Evolutionary conservation across 1,284 basidiomycete genomes (phyloP).

Genomic region (Irpex sp.): DNA sequence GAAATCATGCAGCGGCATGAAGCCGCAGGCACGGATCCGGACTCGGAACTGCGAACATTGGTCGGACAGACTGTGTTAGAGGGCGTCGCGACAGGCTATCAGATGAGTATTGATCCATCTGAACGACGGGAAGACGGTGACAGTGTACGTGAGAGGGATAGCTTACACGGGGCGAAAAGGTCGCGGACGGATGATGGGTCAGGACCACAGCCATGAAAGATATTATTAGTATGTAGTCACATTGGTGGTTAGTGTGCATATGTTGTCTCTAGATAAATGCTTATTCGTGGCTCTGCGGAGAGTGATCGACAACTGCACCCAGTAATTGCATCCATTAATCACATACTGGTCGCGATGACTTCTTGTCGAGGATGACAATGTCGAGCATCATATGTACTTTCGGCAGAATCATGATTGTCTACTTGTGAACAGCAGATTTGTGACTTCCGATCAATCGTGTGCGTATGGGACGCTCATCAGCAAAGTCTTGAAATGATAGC

Average conservation of each 20-base stretch:
- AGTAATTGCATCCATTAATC: background rate
- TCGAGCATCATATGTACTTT: no score
- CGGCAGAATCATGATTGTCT: background rate
- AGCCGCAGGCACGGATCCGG: constrained; percentile 55
- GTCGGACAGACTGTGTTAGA: constrained; percentile 58
- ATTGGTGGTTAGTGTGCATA: no score
- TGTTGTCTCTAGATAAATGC: no score
- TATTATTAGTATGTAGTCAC: background rate
- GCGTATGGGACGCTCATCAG: background rate
- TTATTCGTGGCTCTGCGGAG: background rate
- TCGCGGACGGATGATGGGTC: constrained; percentile 22
- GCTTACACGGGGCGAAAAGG: constrained; percentile 24
- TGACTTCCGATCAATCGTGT: background rate
- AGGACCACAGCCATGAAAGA: background rate
- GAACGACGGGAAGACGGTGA: constrained; percentile 11
- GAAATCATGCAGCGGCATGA: constrained; percentile 64
- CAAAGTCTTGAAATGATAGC: background rate
- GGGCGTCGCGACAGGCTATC: constrained; percentile 54
- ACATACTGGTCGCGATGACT: background rate
- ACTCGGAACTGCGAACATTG: constrained; percentile 48
- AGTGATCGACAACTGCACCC: background rate
- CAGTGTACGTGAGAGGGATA: constrained; percentile 12
- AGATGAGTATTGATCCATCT: constrained; percentile 31
- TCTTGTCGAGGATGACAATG: background rate
- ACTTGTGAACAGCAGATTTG: background rate